A percentile compares a stretch with the other conserved stretches of the same genome.
Conservation (phyloP, 2,329 filamentous ascomycete genomes). For the Pseudopithomyces maydicus region DNA sequence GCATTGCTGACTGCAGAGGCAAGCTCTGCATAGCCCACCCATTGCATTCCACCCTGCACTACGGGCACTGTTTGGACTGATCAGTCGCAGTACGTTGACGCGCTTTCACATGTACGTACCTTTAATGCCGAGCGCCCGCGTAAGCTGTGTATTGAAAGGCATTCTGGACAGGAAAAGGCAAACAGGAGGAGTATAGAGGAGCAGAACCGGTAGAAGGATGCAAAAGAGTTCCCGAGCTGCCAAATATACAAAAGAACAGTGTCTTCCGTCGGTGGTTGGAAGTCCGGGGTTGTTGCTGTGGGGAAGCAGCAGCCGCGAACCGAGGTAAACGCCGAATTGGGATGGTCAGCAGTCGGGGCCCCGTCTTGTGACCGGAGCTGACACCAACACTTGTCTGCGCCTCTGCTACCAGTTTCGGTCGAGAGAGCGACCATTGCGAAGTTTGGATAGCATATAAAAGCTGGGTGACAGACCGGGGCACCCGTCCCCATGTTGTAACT, state of each 20-base stretch:
- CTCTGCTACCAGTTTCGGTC: no score
- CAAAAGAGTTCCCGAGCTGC: not conserved
- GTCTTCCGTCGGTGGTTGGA: not conserved
- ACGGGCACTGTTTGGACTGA: slow-evolving; percentile 66
- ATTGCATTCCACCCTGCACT: slow-evolving; percentile 87
- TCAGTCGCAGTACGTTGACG: slow-evolving; percentile 46
- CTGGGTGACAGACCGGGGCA: no score
- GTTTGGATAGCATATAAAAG: no score
- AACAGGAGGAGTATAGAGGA: not conserved
- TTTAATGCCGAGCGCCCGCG: slow-evolving; percentile 64
- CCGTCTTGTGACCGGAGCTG: slow-evolving; percentile 8
- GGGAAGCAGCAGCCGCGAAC: slow-evolving; percentile 28
- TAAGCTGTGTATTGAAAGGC: slow-evolving; percentile 69
- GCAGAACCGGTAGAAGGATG: not conserved
- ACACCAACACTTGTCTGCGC: no score
- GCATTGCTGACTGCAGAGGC: slow-evolving; percentile 69
- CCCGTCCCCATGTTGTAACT: no score
- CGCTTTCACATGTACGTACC: slow-evolving; percentile 28
- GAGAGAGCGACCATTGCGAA: no score
- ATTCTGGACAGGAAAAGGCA: slow-evolving; percentile 44
- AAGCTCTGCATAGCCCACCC: slow-evolving; percentile 80
- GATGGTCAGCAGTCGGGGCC: slow-evolving; percentile 14
- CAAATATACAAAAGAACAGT: not conserved
- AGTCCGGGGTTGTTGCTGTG: slow-evolving; percentile 24
- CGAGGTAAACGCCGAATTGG: slow-evolving; percentile 27